phyloP scores from a whole-genome alignment of 495 filamentous ascomycete genomes.

The Lepidopterella palustris region DNA sequence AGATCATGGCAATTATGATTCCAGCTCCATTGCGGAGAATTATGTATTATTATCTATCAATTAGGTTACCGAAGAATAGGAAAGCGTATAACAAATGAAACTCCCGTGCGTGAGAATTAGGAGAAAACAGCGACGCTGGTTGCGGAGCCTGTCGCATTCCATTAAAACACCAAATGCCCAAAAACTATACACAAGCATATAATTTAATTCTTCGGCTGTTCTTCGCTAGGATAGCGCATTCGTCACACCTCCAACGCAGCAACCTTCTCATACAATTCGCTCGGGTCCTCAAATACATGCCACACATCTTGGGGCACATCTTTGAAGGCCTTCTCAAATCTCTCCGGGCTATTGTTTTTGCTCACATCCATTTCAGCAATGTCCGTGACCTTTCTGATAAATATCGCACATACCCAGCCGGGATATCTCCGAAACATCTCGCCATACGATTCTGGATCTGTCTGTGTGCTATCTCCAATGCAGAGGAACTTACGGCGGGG shows the following conservation, averaged over 20 bases:
- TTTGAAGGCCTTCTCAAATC: conserved; percentile 81
- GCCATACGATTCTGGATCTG: conserved; percentile 85
- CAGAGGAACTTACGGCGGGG: conserved; percentile 72
- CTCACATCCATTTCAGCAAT: conserved; percentile 61
- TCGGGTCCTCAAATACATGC: conserved; percentile 71
- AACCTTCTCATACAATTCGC: conserved; percentile 48
- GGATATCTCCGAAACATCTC: conserved; percentile 58
- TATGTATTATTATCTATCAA: no score
- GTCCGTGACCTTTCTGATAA: conserved; percentile 75
- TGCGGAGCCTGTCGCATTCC: no score
- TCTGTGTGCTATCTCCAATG: conserved; percentile 87
- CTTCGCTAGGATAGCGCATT: background rate
- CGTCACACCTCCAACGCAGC: conserved; percentile 11
- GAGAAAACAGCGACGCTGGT: no score
- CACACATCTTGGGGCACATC: conserved; percentile 63
- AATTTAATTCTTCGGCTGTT: background rate
- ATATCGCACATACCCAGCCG: conserved; percentile 71
- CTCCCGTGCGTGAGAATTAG: no score
- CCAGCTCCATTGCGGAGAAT: no score
- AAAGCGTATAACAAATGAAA: no score
- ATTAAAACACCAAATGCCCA: no score
- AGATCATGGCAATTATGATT: no score
- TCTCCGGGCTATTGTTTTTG: conserved; percentile 61
- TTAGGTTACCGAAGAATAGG: no score
- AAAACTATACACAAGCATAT: no score